Evolutionary conservation across 2,329 filamentous ascomycete genomes (phyloP), one percentile per base, ranked within the genome.

Genomic region (Triangularia verruculosa): DNA sequence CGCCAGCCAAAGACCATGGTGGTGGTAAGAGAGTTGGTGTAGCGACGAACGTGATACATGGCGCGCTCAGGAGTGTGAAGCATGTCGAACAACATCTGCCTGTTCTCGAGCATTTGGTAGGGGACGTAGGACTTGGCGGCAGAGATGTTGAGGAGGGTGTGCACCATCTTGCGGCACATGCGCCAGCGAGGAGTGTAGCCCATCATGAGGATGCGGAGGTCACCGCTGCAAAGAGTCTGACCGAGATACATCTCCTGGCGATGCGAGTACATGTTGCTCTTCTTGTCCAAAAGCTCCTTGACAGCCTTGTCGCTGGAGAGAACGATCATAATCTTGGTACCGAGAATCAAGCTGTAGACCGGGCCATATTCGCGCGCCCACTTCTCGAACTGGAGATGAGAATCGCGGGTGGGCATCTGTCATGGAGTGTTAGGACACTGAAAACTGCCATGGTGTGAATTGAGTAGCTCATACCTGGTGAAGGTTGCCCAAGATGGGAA

Each of bases 91-190:
- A 84, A 73, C 82, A 86, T 82, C 57, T 80, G 78, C 68, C 81
- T 83, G 71, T 80, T 83, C 70, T 86, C 83, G 2, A 86, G 75
- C 56, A 81, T 78, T 66, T 86, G 83, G 66, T 85, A 86, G 1
- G 80, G 78, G 2, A 85, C 76, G 63, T 87, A 87, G 8, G 74
- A 72, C 60, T 75, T 77, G 3, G 81, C 77, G 0, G 77, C 75
- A 0, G 74, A 78, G 59, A 81, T 71, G 66, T 83, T 82, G 27
- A 85, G 78, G 1, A 82, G 74, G 1, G 72, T 74, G 68, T 84
- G 82, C 2, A 67, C 66, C 27, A 70, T 63, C 64, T 71, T 71
- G 63, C 70, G 70, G 65, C 64, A 66, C 64, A 66, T 66, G 59
- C 68, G 67, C 70, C 70, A 71, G 27, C 61, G 59, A 12, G 65